Conservation (phyloP, 2,329 filamentous ascomycete genomes). For the Penicillium vulpinum region DNA sequence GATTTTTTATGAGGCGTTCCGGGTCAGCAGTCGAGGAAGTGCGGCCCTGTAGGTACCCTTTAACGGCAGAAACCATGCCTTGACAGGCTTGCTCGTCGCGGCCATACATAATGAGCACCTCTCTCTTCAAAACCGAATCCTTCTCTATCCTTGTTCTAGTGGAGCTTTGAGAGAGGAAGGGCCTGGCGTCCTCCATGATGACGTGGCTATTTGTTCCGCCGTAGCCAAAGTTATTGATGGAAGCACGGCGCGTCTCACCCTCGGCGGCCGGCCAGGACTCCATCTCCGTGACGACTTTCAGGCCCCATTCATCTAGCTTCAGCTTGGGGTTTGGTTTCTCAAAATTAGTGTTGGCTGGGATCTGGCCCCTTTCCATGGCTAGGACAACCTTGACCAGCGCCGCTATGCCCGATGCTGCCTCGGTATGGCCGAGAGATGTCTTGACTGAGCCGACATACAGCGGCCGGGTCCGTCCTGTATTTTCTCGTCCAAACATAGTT, state of each 20-base stretch:
- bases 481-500: not conserved
- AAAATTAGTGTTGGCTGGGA: not conserved
- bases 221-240: not conserved
- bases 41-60: no score
- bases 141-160: no score
- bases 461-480: no score
- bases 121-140: no score
- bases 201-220: not conserved
- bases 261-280: not conserved
- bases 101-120: no score
- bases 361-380: not conserved
- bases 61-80: no score
- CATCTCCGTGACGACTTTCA: not conserved
- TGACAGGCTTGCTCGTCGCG: conserved; percentile 1
- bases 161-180: no score
- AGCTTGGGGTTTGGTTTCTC: not conserved
- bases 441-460: not conserved
- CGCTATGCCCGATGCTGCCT: not conserved
- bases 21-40: no score
- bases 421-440: not conserved
- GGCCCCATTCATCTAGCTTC: not conserved
- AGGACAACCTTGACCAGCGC: not conserved
- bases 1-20: no score
- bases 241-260: no score
- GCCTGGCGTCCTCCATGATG: not conserved